phyloP scores from a whole-genome alignment of 768 basidiomycete species.

The Heimioporus sp. region DNA sequence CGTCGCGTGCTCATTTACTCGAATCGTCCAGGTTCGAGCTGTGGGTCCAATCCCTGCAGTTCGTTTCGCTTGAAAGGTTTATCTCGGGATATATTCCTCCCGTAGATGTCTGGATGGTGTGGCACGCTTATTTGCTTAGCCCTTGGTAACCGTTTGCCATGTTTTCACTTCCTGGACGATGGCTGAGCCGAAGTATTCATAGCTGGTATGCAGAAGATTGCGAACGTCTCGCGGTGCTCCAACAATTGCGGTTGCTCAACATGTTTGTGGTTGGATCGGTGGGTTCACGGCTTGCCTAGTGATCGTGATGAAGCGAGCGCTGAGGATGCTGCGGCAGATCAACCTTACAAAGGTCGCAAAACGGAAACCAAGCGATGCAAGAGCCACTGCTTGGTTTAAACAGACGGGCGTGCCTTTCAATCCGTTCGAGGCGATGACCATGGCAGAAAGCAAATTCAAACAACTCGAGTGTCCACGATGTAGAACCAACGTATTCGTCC shows the following conservation, averaged over 20 bases:
- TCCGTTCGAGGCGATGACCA: constrained; percentile 34
- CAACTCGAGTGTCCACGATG: constrained; percentile 37
- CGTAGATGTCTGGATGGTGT: constrained; percentile 42
- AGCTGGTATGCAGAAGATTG: constrained; percentile 36
- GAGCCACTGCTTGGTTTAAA: constrained; percentile 21
- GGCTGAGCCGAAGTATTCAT: not conserved
- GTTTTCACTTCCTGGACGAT: not conserved
- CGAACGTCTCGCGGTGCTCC: constrained; percentile 26
- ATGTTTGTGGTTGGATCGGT: constrained; percentile 29
- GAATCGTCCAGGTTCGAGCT: constrained; percentile 30
- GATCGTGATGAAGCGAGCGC: too few relatives aligned
- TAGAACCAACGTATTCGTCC: constrained; percentile 23
- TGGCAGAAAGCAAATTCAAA: constrained; percentile 18
- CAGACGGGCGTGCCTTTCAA: constrained; percentile 31
- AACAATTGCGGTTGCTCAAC: constrained; percentile 26
- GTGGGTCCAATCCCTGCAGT: constrained; percentile 29
- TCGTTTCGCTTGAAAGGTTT: constrained; percentile 25
- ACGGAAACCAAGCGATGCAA: constrained; percentile 12
- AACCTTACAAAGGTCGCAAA: constrained; percentile 18
- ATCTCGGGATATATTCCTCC: constrained; percentile 31
- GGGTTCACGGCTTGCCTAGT: constrained; percentile 1
- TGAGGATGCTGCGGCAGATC: constrained; percentile 14
- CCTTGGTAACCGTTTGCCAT: constrained; percentile 26
- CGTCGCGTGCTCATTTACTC: too few relatives aligned
- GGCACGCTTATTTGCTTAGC: constrained; percentile 41